Percentiles rank a stretch among this genome's conserved stretches.
Conservation (phyloP, 2,329 filamentous ascomycete species). For the Eurotiales sp. region DNA sequence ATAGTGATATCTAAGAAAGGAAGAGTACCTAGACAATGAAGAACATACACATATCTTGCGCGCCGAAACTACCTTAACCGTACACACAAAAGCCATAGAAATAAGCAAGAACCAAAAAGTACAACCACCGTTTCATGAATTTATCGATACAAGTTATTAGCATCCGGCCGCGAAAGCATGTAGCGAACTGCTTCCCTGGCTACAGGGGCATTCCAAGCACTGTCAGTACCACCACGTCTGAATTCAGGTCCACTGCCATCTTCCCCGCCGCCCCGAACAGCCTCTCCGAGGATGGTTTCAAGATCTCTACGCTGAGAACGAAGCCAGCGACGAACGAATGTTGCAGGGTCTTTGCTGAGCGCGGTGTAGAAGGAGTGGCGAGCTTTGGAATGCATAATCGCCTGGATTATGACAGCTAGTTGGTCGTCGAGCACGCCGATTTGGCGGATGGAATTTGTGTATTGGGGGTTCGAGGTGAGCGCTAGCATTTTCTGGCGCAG, state of each 20-base stretch:
- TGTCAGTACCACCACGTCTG: constrained; percentile 49
- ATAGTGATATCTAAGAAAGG: background rate
- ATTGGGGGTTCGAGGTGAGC: constrained; percentile 65
- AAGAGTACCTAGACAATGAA: background rate
- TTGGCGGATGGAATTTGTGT: constrained; percentile 69
- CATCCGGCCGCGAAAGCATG: constrained; percentile 52
- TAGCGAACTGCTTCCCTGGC: constrained; percentile 61
- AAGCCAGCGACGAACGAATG: constrained; percentile 83
- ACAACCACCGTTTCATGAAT: background rate
- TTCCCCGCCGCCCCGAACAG: constrained; percentile 55
- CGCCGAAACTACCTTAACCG: constrained; percentile 10
- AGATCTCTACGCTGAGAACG: constrained; percentile 87
- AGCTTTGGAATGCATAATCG: constrained; percentile 77
- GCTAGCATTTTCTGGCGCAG: constrained; percentile 63
- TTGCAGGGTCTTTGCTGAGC: constrained; percentile 74
- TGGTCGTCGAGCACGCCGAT: constrained; percentile 79
- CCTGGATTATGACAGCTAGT: constrained; percentile 76
- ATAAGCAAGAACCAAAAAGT: background rate
- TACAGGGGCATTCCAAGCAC: constrained; percentile 60
- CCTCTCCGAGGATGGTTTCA: constrained; percentile 82
- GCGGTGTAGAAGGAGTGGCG: constrained; percentile 84
- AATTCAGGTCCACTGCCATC: constrained; percentile 50
- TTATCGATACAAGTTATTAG: constrained; percentile 16
- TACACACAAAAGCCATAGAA: background rate
- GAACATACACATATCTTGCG: background rate